Base-by-base conservation (phyloP, 75 land plant species). In the Pseudotsuga menziesii region DNA sequence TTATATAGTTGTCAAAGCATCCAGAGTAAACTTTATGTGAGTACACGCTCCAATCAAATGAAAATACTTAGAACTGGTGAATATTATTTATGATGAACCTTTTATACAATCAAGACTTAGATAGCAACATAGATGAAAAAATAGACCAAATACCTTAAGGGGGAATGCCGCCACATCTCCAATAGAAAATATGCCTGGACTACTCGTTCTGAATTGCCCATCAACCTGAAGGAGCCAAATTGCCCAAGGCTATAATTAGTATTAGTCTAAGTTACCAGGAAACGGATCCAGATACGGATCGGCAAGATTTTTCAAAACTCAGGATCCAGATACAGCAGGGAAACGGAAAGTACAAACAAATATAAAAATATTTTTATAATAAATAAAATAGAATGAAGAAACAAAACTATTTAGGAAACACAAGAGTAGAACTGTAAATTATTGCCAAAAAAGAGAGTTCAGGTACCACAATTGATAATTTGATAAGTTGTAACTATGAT, bases 91-190 rank as follows among this genome's bases (percentile, higher is more conserved):
- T 20, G 60, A 17, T 58, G 60, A 58, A 58, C 12, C 54, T 48
- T 48, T 44, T 44, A 44, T 48, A 48, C 54, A 48, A 48, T 0
- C 54, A 48, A 48, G 54, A 58, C 19, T n/a, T 3, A 4, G 60
- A 58, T 16, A 12, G 6, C 60, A 58, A 58, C 20, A 20, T 48
- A 48, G 9, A 58, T 64, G 7, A 22, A 55, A 56, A 61, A 77
- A 56, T 23, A 17, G 25, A 48, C 48, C 9, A n/a, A 3, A 62
- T 27, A 91, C 96, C 93, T 93, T 83, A 32, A 95, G 77, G 25
- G 98, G 96, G 75, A 95, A 95, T 75, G 98, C 91, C 57, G 98
- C 98, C 1, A 95, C 96, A 88, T 95, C 98, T 26, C 98, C 98
- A 54, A 95, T 78, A 72, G 98, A 90, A 81, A 86, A 95, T 57